Base-by-base conservation (phyloP, 116 monocot species). In the Posidonia oceanica region DNA sequence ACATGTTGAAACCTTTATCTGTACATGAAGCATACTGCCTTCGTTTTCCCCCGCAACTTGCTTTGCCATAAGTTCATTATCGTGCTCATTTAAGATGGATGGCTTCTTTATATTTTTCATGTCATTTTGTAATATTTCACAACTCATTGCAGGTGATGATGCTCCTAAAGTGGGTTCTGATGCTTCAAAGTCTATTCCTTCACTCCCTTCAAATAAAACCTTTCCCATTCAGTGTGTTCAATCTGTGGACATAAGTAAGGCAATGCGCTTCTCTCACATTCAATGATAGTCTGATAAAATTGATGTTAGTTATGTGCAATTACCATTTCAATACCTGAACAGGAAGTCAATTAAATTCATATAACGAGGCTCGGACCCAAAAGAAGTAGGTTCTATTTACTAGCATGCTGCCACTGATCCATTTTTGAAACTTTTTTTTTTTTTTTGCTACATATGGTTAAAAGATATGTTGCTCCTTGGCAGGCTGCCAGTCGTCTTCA, bases 141-240 rank as follows among this genome's bases (percentile, higher is more conserved):
- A 39, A 36, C 53, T 69, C 55, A 39, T 57, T 70, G 39, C 53
- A 70, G 39, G 58, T 7, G 70, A 18, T 70, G 54, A 58, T 70
- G 39, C 12, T 37, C 44, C 36, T 36, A 3, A 36, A 38, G 15
- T 16, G 23, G 36, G 11, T 57, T 58, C 40, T 58, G 8, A 70
- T 58, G 56, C 52, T 53, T 53, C 16, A 36, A 68, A 68, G 14
- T 52, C 23, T 68, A 18, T 68, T 21, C 22, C 52, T 68, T 51
- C 52, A 10, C 29, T 53, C 36, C 53, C 29, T 29, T 52, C 15
- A 36, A 52, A 68, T 44, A 68, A 44, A 52, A 53, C 36, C 22
- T 52, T 70, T 57, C 57, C 56, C 23, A 38, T 23, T 7, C 38
- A 70, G 0, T 38, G 57, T 39, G 38, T 36, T 40, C 21, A 70